Conservation (phyloP, 2,329 filamentous ascomycete species). For the Ceratocystis cubensis region DNA sequence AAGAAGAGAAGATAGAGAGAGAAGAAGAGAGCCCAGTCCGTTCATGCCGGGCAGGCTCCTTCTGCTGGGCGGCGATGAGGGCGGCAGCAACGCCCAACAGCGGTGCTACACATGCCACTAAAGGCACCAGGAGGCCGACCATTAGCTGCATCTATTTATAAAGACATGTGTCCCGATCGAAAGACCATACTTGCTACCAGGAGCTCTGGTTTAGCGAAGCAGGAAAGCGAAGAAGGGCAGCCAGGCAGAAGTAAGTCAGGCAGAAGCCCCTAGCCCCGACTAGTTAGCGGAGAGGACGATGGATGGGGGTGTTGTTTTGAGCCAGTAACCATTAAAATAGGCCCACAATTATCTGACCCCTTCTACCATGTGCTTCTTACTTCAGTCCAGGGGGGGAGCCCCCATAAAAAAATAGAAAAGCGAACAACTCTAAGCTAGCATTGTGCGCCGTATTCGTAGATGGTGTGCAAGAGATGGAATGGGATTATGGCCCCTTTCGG, state of each 20-base stretch:
- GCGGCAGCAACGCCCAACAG: too few species aligned
- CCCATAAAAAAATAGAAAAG: too few species aligned
- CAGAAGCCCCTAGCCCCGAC: background rate
- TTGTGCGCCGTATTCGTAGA: background rate
- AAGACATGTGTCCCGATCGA: too few species aligned
- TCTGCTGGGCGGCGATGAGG: too few species aligned
- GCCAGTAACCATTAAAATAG: background rate
- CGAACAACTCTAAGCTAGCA: background rate
- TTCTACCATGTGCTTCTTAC: background rate
- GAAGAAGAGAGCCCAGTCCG: background rate
- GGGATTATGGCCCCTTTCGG: slow-evolving; percentile 1
- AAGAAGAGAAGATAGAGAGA: background rate
- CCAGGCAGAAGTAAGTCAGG: background rate
- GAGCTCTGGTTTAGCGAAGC: too few species aligned
- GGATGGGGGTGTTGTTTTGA: background rate
- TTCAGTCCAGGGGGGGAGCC: background rate
- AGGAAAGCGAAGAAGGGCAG: too few species aligned
- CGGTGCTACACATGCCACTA: too few species aligned
- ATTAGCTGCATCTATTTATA: too few species aligned
- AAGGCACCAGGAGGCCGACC: too few species aligned
- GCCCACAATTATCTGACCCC: background rate
- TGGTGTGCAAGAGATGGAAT: background rate
- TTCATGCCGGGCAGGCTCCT: too few species aligned
- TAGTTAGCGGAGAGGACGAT: too few species aligned
- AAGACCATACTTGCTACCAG: too few species aligned